phyloP scores from a whole-genome alignment of 1,284 basidiomycete genomes.

The Pseudozyma tsukubaensis region DNA sequence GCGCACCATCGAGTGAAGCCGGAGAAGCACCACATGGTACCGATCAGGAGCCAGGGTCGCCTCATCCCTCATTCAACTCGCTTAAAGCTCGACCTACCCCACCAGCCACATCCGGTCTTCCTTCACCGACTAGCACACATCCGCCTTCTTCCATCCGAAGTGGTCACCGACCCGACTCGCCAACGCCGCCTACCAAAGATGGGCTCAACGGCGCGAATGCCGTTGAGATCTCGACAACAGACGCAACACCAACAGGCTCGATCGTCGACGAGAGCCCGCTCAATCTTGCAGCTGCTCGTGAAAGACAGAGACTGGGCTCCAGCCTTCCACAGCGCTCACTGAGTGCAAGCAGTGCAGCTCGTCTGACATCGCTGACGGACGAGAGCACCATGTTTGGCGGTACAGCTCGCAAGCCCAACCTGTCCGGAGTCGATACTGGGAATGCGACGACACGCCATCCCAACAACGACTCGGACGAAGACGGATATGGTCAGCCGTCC shows the following conservation, averaged over 20 bases:
- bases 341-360: conserved; percentile 43
- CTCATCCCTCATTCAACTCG: conserved; percentile 59
- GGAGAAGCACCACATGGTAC: conserved; percentile 16
- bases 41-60: conserved; percentile 39
- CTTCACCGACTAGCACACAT: conserved; percentile 43
- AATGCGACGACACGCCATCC: conserved; percentile 7
- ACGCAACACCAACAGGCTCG: conserved; percentile 35
- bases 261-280: conserved; percentile 44
- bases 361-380: conserved; percentile 42
- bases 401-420: conserved; percentile 17
- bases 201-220: not conserved
- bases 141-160: conserved; percentile 46
- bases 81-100: conserved; percentile 59
- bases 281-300: conserved; percentile 45
- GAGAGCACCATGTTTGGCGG: conserved; percentile 53
- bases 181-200: conserved; percentile 7
- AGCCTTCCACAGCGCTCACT: conserved; percentile 34
- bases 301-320: conserved; percentile 37
- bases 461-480: conserved; percentile 46
- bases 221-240: conserved; percentile 16
- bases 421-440: conserved; percentile 20
- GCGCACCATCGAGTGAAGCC: conserved; percentile 12
- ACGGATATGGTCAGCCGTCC: conserved; percentile 55
- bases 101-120: conserved; percentile 52
- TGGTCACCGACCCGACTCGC: conserved; percentile 28